Conservation (phyloP, 768 basidiomycete genomes). For the Symmetrospora coprosmae region DNA sequence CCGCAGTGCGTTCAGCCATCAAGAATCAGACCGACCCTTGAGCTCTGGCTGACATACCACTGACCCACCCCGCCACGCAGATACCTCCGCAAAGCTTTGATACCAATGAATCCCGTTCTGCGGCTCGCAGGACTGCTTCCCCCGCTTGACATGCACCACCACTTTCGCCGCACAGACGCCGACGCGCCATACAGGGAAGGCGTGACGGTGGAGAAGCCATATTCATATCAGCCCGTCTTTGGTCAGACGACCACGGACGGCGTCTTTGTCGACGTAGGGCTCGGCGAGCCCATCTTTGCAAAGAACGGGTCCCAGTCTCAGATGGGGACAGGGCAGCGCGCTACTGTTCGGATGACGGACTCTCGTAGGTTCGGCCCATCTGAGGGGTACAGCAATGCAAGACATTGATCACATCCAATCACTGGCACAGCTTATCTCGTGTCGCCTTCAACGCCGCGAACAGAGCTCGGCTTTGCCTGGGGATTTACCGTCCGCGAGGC, state of each 20-base stretch:
- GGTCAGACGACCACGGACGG: neutral
- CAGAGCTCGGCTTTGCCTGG: slow-evolving; percentile 10
- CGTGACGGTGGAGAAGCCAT: neutral
- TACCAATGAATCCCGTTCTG: slow-evolving; percentile 20
- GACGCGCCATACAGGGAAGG: slow-evolving; percentile 16
- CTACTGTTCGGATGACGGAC: neutral
- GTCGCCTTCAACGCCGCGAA: neutral
- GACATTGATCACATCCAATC: neutral
- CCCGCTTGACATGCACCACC: slow-evolving; percentile 23
- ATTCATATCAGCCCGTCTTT: neutral
- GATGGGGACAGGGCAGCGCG: neutral
- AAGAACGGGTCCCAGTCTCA: neutral
- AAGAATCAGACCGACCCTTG: neutral
- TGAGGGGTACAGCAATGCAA: neutral
- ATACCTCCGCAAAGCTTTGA: slow-evolving; percentile 12
- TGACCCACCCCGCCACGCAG: neutral
- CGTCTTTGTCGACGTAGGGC: slow-evolving; percentile 18
- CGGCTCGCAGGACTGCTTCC: slow-evolving; percentile 21
- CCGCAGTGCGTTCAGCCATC: slow-evolving; percentile 14
- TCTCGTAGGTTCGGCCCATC: neutral
- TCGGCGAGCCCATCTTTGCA: slow-evolving; percentile 15
- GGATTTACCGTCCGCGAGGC: slow-evolving; percentile 20
- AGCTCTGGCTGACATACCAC: no score
- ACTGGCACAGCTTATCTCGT: slow-evolving; percentile 1
- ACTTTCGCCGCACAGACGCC: slow-evolving; percentile 12